phyloP scores from a whole-genome alignment of 1,284 basidiomycete species.

The Malassezia equina region DNA sequence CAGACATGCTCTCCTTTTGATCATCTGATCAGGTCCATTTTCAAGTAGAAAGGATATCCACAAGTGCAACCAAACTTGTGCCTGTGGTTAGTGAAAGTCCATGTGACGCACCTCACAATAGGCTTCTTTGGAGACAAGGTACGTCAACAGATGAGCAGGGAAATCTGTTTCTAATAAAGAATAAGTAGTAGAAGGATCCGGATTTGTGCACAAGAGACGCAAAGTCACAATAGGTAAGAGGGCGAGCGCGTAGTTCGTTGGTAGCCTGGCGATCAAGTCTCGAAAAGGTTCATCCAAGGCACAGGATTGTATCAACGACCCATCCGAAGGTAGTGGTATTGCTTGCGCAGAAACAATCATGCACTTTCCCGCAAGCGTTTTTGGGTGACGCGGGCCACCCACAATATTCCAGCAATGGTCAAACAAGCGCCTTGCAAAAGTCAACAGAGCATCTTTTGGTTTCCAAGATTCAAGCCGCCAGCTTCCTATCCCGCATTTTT shows the following conservation, averaged over 20 bases:
- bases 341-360: neutral
- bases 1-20: neutral
- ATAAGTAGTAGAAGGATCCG: neutral
- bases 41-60: neutral
- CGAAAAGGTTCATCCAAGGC: neutral
- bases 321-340: neutral
- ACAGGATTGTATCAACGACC: neutral
- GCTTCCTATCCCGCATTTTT: neutral
- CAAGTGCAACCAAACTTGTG: neutral
- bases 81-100: neutral
- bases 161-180: neutral
- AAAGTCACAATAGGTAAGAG: neutral
- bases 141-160: neutral
- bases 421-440: neutral
- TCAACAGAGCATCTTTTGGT: neutral
- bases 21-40: neutral
- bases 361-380: neutral
- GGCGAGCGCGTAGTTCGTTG: neutral
- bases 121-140: neutral
- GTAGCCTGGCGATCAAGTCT: neutral
- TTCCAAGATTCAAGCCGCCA: neutral
- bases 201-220: neutral
- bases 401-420: neutral
- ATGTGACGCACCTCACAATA: slow-evolving; percentile 1
- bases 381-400: neutral